Base-by-base conservation (phyloP, 768 basidiomycete species). In the Suillus bovinus region DNA sequence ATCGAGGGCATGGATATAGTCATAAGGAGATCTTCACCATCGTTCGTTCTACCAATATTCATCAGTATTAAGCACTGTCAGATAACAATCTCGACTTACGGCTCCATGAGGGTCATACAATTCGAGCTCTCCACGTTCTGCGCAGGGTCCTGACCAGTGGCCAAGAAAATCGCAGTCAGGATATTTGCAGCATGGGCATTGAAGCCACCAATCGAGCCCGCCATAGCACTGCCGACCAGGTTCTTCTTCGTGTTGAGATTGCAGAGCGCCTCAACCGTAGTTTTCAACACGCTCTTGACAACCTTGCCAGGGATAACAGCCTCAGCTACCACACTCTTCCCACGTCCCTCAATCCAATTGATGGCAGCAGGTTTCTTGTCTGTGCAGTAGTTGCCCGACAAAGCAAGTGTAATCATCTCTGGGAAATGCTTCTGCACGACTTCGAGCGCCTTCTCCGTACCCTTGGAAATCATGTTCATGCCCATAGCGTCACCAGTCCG, bases 381-480 rank as follows among this genome's bases (percentile, higher is more conserved):
- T 66, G 94, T 99, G 80, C 97, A 99, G 75, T 99, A 99, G 75
- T 99, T 99, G 50, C 96, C 97, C 6, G 90, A 93, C 17, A 99
- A 84, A 10, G 96, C 92, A 38, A 97, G 83, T 46, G 94, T 87
- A 60, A 86, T 76, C 96, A 98, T 98, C 63, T 89, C 88, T 4
- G 96, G 96, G 81, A 94, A 99, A 69, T 87, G 76, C 56, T 81
- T 80, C 67, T 84, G 81, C 84, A 94, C 82, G 24, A 81, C 84
- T 70, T 90, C 94, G 14, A 99, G 83, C 24, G 95, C 95, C 77
- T 91, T 92, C 80, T 99, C 97, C 11, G 94, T 95, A 3, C 96
- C 97, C 78, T 99, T 99, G 10, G 91, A 93, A 71, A 99, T 97
- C 97, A 99, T 99, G 81, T 99, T 99, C 97, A 99, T 99, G 20